Evolutionary conservation across 2,329 filamentous ascomycete species (phyloP).

Genomic region (Calonectria fujianensis): DNA sequence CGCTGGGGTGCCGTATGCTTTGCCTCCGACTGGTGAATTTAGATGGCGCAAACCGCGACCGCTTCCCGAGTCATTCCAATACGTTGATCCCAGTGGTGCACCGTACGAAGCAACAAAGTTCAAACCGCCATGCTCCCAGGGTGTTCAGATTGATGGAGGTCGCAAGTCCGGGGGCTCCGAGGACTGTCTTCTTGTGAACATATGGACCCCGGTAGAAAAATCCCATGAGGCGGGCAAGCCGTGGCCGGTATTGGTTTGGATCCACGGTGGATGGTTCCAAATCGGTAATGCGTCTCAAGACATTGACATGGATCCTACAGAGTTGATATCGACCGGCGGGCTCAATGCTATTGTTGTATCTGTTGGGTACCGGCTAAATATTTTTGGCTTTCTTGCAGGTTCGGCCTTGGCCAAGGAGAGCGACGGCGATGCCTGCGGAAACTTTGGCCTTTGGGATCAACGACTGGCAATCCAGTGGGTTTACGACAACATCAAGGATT

Average conservation of each 20-base stretch:
- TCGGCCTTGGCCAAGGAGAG: slow-evolving; percentile 58
- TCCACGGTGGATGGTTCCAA: slow-evolving; percentile 68
- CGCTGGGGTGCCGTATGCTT: slow-evolving; percentile 62
- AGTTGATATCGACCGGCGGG: slow-evolving; percentile 60
- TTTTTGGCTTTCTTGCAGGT: slow-evolving; percentile 69
- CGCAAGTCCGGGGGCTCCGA: slow-evolving; percentile 56
- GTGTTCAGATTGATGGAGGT: slow-evolving; percentile 54
- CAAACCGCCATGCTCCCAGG: slow-evolving; percentile 63
- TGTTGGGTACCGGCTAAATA: slow-evolving; percentile 66
- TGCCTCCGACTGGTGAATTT: slow-evolving; percentile 60
- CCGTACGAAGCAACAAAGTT: slow-evolving; percentile 62
- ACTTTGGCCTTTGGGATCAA: slow-evolving; percentile 29
- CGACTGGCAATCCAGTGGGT: slow-evolving; percentile 23
- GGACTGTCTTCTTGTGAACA: slow-evolving; percentile 67
- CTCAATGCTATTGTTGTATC: slow-evolving; percentile 65
- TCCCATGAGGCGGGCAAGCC: slow-evolving; percentile 43
- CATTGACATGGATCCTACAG: slow-evolving; percentile 63
- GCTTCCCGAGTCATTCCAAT: slow-evolving; percentile 55
- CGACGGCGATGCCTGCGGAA: slow-evolving; percentile 43
- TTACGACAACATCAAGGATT: slow-evolving; percentile 16
- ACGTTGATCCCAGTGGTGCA: slow-evolving; percentile 47
- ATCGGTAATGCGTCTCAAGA: slow-evolving; percentile 65
- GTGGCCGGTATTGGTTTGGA: slow-evolving; percentile 59
- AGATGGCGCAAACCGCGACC: slow-evolving; percentile 63
- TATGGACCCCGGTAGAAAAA: slow-evolving; percentile 64